Evolutionary conservation across 495 filamentous ascomycete genomes (phyloP), one percentile per base, ranked within the genome.

Genomic region (Daldinia caldariorum): DNA sequence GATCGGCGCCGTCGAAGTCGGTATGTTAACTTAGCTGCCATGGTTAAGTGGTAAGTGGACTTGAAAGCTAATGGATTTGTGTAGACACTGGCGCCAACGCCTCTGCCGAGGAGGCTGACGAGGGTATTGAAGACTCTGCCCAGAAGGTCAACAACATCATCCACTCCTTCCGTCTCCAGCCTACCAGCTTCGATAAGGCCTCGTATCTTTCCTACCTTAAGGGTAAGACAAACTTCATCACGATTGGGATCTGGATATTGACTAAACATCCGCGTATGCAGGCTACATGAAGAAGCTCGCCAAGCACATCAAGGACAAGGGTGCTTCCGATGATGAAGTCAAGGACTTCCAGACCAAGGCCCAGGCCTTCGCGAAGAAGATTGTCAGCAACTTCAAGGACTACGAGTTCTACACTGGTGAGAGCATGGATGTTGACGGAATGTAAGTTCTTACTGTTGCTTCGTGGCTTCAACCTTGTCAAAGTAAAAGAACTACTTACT

Each of bases 31-130:
- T 38, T 22, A 31, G 45, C 45, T 10, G n/a, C 20, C 45, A 75
- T 32, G 75, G 59, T 63, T 22, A 35, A 10, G 34, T 56, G 29
- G 18, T n/a, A 57, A 53, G 16, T 13, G 39, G 51, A 7, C 26
- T 12, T 14, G n/a, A 60, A 2, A 45, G 54, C 29, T 60, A 43
- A 69, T 26, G 39, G 18, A 34, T 57, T 9, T 50, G 32, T 29
- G 20, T 65, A 89, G 94, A 98, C 76, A 97, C 89, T 77, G 95
- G 95, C 80, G 96, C 93, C 83, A 99, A 98, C 83, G 92, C 95
- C 65, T 98, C 95, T 65, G 94, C 95, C 68, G 95, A 98, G 84
- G 95, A 90, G 74, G 89, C 78, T 59, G 93, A 89, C 22, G 94
- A 94, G 68, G 86, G 77, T 45, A 12, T 85, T 39, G 94, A 94